Evolutionary conservation across 2,329 filamentous ascomycete genomes (phyloP).

Genomic region (Diaporthe amygdali): DNA sequence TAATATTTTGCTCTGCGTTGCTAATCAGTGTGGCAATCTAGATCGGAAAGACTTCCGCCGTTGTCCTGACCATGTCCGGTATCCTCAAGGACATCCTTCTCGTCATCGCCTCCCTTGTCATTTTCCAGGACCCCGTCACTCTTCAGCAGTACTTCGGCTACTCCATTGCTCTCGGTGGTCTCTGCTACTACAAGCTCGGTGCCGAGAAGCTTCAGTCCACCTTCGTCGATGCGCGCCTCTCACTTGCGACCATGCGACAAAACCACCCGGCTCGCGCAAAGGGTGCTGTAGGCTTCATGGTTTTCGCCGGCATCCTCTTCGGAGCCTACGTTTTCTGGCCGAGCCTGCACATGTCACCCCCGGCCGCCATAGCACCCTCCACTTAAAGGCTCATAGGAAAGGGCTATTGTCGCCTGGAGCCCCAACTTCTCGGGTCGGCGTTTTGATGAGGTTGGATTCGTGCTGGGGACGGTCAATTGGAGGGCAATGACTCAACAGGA

Average conservation of each 20-base stretch:
- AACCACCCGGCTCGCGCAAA: conserved; percentile 26
- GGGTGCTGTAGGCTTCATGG: conserved; percentile 20
- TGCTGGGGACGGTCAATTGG: neutral
- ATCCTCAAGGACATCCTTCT: conserved; percentile 77
- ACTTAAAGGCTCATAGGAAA: neutral
- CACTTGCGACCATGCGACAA: conserved; percentile 22
- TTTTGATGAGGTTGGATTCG: conserved; percentile 10
- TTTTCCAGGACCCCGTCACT: conserved; percentile 70
- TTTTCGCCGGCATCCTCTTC: conserved; percentile 21
- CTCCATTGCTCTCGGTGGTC: conserved; percentile 56
- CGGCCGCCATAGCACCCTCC: conserved; percentile 11
- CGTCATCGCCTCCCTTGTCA: conserved; percentile 68
- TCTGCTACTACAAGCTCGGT: conserved; percentile 35
- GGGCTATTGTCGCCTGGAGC: neutral
- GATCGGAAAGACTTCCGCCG: conserved; percentile 76
- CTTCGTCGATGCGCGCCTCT: conserved; percentile 24
- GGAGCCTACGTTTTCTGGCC: conserved; percentile 25
- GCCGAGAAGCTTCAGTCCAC: conserved; percentile 26
- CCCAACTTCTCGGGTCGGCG: conserved; percentile 6
- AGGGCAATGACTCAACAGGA: neutral
- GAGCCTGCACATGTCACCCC: conserved; percentile 22
- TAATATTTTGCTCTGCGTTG: neutral
- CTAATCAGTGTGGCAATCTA: conserved; percentile 14
- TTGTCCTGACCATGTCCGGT: conserved; percentile 74
- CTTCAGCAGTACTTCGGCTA: conserved; percentile 73